Conservation (phyloP, 169 alveolate species). For the Plasmodium gaboni region DNA sequence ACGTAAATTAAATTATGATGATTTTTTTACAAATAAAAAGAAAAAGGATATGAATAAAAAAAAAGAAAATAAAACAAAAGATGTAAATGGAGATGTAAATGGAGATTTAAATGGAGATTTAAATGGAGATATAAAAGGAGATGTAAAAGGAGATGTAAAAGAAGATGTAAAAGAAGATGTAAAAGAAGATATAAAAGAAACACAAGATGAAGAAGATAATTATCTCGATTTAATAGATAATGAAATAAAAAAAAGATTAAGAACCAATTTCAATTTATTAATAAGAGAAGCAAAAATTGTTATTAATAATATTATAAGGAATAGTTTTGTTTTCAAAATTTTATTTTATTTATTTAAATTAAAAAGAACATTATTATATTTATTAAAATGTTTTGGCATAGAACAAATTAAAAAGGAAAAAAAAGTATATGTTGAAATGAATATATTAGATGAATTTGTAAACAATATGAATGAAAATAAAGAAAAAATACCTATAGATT, state of each 20-base stretch:
- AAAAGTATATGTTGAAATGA: constrained; percentile 26
- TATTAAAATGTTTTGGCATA: constrained; percentile 39
- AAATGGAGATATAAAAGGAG: too few species aligned
- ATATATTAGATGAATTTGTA: constrained; percentile 17
- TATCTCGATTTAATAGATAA: background rate
- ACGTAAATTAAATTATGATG: constrained; percentile 13
- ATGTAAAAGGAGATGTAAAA: too few species aligned
- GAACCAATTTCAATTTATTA: constrained; percentile 17
- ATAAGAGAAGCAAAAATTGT: constrained; percentile 20
- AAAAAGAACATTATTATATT: constrained; percentile 31
- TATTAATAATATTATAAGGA: constrained; percentile 45
- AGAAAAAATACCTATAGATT: constrained; percentile 20
- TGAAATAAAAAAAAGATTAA: background rate
- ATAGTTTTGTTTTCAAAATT: constrained; percentile 31
- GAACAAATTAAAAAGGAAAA: constrained; percentile 31
- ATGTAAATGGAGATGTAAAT: too few species aligned
- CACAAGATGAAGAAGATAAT: too few species aligned
- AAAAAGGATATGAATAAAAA: background rate
- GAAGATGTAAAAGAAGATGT: too few species aligned
- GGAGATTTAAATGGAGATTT: too few species aligned
- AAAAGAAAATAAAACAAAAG: background rate
- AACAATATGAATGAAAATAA: constrained; percentile 16
- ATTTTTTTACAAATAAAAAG: background rate
- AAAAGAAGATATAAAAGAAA: too few species aligned
- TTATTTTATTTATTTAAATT: constrained; percentile 29